Base-by-base conservation (phyloP, 2,329 filamentous ascomycete species). In the Fusarium caatingaense region DNA sequence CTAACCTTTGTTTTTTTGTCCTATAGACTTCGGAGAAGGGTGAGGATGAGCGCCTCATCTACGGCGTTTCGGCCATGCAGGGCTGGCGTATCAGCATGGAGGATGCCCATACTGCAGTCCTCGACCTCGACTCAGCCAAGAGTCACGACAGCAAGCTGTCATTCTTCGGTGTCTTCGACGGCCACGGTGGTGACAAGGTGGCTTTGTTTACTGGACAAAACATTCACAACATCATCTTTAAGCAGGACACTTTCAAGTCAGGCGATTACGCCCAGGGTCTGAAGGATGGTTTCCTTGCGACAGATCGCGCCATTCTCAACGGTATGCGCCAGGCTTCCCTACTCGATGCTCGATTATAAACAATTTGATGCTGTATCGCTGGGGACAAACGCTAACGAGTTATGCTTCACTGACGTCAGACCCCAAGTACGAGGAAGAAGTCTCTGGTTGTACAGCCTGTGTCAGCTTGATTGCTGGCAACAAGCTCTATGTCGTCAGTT, bases 21-120 rank as follows among this genome's bases (percentile, higher is more conserved):
- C 79, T 13, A 21, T 15, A 98, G 96, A 87, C 90, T 83, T 99
- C 96, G 78, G 91, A 92, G 80, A 90, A 90, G 79, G 94, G 94
- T 83, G 91, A 93, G 84, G 94, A 98, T 92, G 94, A 97, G 72
- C 91, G 93, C 79, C 90, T 97, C 79, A 83, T 96, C 79, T 99
- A 93, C 82, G 96, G 96, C 79, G 90, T 98, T 73, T 99, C 96
- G 73, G 94, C 94, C 83, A 99, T 99, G 96, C 96, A 99, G 84
- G 96, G 96, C 86, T 99, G 96, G 96, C 92, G 96, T 84, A 98
- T 99, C 84, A 97, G 93, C 86, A 99, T 99, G 96, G 96, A 99
- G 82, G 96, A 99, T 80, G 91, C 96, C 70, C 96, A 99, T 84
- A 93, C 93, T 67, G 88, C 92, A 59, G 85, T 98, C 55, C 92